Base-by-base conservation (phyloP, 1,139 yeast species). In the Trichomonascaceae sp. region DNA sequence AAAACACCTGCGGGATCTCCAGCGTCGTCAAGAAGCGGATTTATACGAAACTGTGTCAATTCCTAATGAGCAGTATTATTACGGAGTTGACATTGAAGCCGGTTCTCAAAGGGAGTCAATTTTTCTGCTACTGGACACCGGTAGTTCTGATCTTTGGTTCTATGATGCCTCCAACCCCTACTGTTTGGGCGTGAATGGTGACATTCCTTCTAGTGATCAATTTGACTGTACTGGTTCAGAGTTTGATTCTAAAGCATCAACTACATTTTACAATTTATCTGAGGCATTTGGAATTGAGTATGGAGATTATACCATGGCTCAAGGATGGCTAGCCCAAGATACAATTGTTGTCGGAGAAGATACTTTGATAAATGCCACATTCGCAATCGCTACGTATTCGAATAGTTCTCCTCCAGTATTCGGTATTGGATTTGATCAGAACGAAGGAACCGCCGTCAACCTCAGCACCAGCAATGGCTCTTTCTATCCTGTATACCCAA, bases 71-170 rank as follows among this genome's bases (percentile, higher is more conserved):
- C 55, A 55, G 55, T 55, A 61, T 4, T 62, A 52, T 59, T 79
- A 78, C 61, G 64, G 73, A 39, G 67, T 75, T 18, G 66, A 62
- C 4, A 53, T 75, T 27, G 55, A 60, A 47, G 57, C 75, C n/a
- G 80, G 80, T 13, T 67, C 74, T 17, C 72, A 76, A 10, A 58
- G 60, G 19, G 76, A 74, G 59, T 54, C 62, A 43, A 62, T 72
- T 38, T 57, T 60, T 7, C 68, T 72, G 12, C 61, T 68, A 53
- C 58, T 76, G 45, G 80, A 76, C 60, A 76, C 80, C 10, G 79
- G 79, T 8, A 72, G 77, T 18, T 64, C 75, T 6, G 90, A 84
- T 66, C 70, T 84, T 58, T 84, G 89, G 89, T 79, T 83, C 43
- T 67, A 68, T 58, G 64, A 66, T 41, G 55, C 63, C 30, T 57